Evolutionary conservation across 768 basidiomycete genomes (phyloP).

Genomic region (Dioszegia aurantiaca): DNA sequence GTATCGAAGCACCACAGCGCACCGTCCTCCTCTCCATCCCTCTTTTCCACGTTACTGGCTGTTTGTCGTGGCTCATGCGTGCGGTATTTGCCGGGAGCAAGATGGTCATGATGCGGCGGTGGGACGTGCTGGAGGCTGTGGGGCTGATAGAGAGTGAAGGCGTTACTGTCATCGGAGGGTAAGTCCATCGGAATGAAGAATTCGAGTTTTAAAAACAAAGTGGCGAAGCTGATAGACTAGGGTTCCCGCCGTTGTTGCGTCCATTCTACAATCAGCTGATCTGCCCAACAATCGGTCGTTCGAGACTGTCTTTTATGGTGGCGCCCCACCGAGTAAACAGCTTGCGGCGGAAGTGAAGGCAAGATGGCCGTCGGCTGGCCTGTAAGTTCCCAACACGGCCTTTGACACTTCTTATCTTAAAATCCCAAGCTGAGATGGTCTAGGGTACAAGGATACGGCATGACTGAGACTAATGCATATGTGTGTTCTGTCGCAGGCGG

Average conservation of each 20-base stretch:
- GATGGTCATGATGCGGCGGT: slow-evolving; percentile 37
- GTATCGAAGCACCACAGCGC: slow-evolving; percentile 28
- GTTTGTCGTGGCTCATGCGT: slow-evolving; percentile 44
- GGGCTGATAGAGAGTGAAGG: slow-evolving; percentile 31
- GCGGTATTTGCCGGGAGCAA: slow-evolving; percentile 43
- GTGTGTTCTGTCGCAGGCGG: slow-evolving; percentile 42
- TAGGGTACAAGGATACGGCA: slow-evolving; percentile 46
- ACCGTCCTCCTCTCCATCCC: slow-evolving; percentile 44
- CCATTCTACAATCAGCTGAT: slow-evolving; percentile 32
- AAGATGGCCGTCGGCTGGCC: slow-evolving; percentile 40
- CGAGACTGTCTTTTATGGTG: slow-evolving; percentile 47
- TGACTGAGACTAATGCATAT: slow-evolving; percentile 48
- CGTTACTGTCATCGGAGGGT: slow-evolving; percentile 45
- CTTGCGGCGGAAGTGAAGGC: slow-evolving; percentile 37
- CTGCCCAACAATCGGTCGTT: slow-evolving; percentile 24
- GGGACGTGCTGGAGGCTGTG: slow-evolving; percentile 37
- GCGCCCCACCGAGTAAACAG: slow-evolving; percentile 41
- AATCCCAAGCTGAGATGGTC: too few relatives aligned
- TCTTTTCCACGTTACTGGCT: slow-evolving; percentile 48
- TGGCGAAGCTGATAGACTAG: slow-evolving; percentile 19
- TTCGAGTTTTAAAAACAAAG: too few relatives aligned
- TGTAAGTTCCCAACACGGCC: slow-evolving; percentile 41
- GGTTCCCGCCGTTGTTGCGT: slow-evolving; percentile 40
- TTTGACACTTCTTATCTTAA: too few relatives aligned
- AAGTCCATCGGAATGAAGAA: too few relatives aligned